Base-by-base conservation (phyloP, 306 rosid species). In the Trifolium pratense region DNA sequence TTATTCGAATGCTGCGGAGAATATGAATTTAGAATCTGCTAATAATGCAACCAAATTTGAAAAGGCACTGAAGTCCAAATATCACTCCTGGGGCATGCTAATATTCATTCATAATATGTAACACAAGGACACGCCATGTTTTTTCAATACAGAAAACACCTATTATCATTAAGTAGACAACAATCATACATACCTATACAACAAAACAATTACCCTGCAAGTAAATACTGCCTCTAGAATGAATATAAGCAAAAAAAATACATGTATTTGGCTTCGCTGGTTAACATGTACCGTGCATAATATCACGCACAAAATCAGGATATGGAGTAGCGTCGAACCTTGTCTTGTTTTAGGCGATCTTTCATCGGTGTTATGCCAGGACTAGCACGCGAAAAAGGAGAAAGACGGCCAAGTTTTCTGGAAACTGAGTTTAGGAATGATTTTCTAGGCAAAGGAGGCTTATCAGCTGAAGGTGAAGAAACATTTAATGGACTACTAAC, bases 261-360 rank as follows among this genome's bases (percentile, higher is more conserved):
- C 17, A 46, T 1, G 9, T 8, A 3, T 16, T 18, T 52, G 9
- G 9, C 12, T 0, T 52, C 12, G 5, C 12, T 16, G 23, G 23
- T 17, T 51, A 16, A 51, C 23, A 18, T 52, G 25, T 52, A 3
- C 11, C 6, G 5, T 52, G 61, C 61, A 21, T 9, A 23, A 56
- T 56, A 20, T 21, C 11, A 18, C 52, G 18, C 37, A 2, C 12
- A 49, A 52, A 11, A 9, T 69, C 74, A 95, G 13, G 99, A 95
- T 49, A 95, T 82, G 18, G 99, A 95, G 77, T 91, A 95, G 49
- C 97, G 91, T 46, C 92, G 78, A 69, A 88, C 82, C 73, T 85
- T 95, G 77, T 74, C 73, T 3, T 82, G 86, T 66, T 82, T 87
- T 8, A 75, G 36, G 18, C 72, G 82, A 45, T 63, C 79, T 80